Evolutionary conservation across 2,329 filamentous ascomycete species (phyloP), one percentile per base, ranked within the genome.

Genomic region (Cladophialophora carrionii): DNA sequence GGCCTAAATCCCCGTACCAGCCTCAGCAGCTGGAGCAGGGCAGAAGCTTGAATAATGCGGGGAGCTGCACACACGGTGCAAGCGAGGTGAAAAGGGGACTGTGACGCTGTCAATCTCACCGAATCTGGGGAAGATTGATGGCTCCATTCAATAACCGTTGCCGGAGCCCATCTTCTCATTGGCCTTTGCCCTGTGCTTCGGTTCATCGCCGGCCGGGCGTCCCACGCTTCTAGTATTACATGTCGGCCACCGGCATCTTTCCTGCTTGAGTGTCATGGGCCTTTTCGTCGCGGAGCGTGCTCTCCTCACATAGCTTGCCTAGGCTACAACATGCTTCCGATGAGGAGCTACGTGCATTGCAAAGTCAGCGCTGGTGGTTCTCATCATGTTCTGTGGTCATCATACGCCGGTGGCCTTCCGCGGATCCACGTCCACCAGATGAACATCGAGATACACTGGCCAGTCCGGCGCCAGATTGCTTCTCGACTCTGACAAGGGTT

Each of bases 381-480:
- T 34, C 26, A 29, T 54, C 7, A 9, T 9, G 17, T 5, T 5
- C 7, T 22, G 17, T n/a, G 12, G 8, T 59, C 57, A 55, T 24
- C 7, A 57, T 8, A 61, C 58, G 22, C 58, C 62, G 22, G 49
- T 34, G 37, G 71, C n/a, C 58, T 63, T 57, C 70, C 69, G 26
- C 62, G 69, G 37, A 59, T 72, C 57, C 31, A 75, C 67, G 5
- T 79, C 77, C 57, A 79, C 77, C 58, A 79, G 69, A 70, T 81
- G 78, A 56, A 81, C 73, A 53, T 79, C 78, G 72, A 80, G 75
- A 10, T 76, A 74, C 7, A 75, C 71, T 0, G 79, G 78, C 71
- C 80, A 81, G 63, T 81, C 79, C 0, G 79, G 78, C 37, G 81
- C 78, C 62, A 80, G 65, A 43, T 78, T 73, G 61, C 75, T 78